Evolutionary conservation across 495 filamentous ascomycete species (phyloP), one percentile per base, ranked within the genome.

Genomic region (Viridothelium virens): DNA sequence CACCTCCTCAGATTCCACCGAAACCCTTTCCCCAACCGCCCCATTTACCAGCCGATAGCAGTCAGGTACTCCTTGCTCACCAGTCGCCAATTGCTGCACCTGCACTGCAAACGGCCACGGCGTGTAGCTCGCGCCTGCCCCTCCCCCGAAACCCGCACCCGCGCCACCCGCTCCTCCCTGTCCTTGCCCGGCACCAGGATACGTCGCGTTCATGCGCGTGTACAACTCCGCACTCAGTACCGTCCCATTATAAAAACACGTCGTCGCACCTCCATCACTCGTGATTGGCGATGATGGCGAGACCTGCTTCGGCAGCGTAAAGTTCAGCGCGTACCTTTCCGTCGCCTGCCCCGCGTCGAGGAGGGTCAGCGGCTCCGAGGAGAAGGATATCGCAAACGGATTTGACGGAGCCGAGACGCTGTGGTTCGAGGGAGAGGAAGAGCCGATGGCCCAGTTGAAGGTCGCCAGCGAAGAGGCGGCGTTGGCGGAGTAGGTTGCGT

Each of bases 371-470:
- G 74, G 64, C 25, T 70, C 67, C 63, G 79, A 77, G n/a, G 64
- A 38, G 75, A 83, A 82, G 14, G 70, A 62, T 48, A 83, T 74
- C 48, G 77, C 75, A 71, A 84, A 83, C 1, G 77, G 79, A 64
- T 85, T 82, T 65, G 33, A 78, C 79, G 10, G 78, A 80, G 44
- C 63, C 53, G 66, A 66, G 41, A 64, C 44, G 33, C 46, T 44
- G 33, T n/a, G 18, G 18, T 56, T 10, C 3, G 44, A 53, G 47
- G 70, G 66, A 64, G 69, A 70, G 3, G 70, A 59, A 16, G 75
- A 68, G 63, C 65, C 64, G 66, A 87, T 85, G 65, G 82, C 78
- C 84, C 84, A 87, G 71, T 81, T 77, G 74, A 86, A 87, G 56
- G 76, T 80, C 1, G 83, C 79, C 10, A 71, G 38, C 14, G 77